These are phyloP conservation scores for Pseudogymnoascus sp. DNA, from an alignment of 2,329 filamentous ascomycete species.

Conservation along the genomic window DNA sequence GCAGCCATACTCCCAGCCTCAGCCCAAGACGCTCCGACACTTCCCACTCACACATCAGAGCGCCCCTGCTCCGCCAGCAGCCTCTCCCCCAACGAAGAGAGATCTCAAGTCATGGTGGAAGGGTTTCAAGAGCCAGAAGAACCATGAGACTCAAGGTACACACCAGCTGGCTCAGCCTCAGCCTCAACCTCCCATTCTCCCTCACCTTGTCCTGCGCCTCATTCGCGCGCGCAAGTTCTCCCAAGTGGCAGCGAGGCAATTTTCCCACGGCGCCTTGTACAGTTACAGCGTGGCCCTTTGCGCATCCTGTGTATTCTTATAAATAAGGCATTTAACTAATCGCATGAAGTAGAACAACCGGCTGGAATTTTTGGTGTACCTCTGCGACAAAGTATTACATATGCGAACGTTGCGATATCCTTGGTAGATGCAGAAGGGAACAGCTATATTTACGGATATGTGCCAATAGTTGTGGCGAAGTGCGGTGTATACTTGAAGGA, in stretches of 20 bases:
- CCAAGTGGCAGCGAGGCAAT: not conserved
- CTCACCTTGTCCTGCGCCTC: not conserved
- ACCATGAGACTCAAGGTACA: slow-evolving; percentile 50
- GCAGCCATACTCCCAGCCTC: not conserved
- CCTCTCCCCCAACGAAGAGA: slow-evolving; percentile 74
- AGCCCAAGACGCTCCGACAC: not conserved
- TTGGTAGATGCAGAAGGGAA: slow-evolving; percentile 85
- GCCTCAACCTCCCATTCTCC: not conserved
- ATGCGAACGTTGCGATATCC: slow-evolving; percentile 97
- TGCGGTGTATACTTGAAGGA: slow-evolving; percentile 97
- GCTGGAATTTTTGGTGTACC: slow-evolving; percentile 92
- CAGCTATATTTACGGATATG: slow-evolving; percentile 97
- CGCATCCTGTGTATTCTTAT: not conserved
- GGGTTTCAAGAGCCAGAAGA: slow-evolving; percentile 67
- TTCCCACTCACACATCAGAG: not conserved
- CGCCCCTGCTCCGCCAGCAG: slow-evolving; percentile 27
- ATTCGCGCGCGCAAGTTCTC: not conserved
- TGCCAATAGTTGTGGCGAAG: slow-evolving; percentile 96
- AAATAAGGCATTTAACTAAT: not conserved
- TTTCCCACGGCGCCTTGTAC: not conserved
- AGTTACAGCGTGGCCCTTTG: not conserved
- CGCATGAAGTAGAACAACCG: slow-evolving; percentile 28
- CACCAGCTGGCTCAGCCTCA: slow-evolving; percentile 11
- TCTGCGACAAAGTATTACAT: slow-evolving; percentile 87
- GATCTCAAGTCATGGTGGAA: slow-evolving; percentile 97